Evolutionary conservation across 2,329 filamentous ascomycete species (phyloP), one percentile per base, ranked within the genome.

Genomic region (Coniochaeta pulveracea): DNA sequence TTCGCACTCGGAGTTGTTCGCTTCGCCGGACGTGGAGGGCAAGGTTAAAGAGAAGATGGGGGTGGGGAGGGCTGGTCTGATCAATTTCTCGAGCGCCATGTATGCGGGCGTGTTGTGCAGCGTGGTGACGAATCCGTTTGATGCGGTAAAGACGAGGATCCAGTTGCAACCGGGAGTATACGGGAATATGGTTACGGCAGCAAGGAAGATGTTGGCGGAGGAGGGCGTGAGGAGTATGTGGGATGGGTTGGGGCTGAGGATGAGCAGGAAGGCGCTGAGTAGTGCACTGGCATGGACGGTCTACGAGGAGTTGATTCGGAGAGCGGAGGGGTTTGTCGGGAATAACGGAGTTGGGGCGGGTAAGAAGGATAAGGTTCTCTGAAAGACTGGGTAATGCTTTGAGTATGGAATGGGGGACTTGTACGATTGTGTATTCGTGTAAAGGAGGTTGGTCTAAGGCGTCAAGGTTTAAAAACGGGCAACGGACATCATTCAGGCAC

Each of bases 201-300:
- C 71, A 25, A 71, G 66, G 47, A 69, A 76, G 50, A 94, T 98
- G 81, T 54, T 96, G 4, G 57, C 61, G 2, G 81, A 93, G 47
- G 89, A 95, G 42, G 89, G 89, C 0, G 46, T 82, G 14, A 69
- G 80, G 34, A 82, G 82, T 39, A 66, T 98, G 37, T 88, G 91
- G 57, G 82, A 91, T 53, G 91, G 91, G 1, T 57, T 98, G 36
- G 84, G 74, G 2, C 62, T 98, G 44, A 72, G 91, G 36, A 93
- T 96, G 67, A 82, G 79, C 28, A 71, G 91, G 45, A 98, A 98
- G 57, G 89, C 86, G 5, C 59, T 95, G 27, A 95, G 88, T 56
- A 89, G 82, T 34, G 91, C 91, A n/a, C 66, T 96, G 44, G 89
- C 89, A 6, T 98, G 91, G 91, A 96, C 89, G 8, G 68, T 95